Percentiles rank a stretch among this genome's conserved stretches.
phyloP scores from a whole-genome alignment of 371 early-diverging fungal genomes.

The Sporodiniella umbellata region DNA sequence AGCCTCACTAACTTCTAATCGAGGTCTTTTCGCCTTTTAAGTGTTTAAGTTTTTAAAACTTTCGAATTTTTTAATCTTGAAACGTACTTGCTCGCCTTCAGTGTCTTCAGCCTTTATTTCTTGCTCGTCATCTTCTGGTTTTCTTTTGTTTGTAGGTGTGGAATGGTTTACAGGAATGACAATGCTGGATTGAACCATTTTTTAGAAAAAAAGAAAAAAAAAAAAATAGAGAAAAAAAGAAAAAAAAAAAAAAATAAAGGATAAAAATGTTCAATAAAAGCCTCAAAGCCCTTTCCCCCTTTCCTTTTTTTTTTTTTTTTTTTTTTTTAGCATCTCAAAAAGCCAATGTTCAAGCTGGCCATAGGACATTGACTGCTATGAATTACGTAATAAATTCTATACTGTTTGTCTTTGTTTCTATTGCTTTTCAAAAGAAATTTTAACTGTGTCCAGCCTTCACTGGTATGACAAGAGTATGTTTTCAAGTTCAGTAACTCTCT shows the following conservation, averaged over 20 bases:
- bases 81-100: constrained; percentile 1
- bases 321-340: background rate
- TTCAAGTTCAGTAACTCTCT: no score
- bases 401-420: no score
- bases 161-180: constrained; percentile 4
- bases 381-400: no score
- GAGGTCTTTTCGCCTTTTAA: constrained; percentile 26
- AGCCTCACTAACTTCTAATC: constrained; percentile 23
- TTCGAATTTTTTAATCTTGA: background rate
- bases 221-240: background rate
- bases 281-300: no score
- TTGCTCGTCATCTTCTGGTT: background rate
- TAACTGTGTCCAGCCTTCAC: no score
- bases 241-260: background rate
- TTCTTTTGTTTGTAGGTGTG: background rate
- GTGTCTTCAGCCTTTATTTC: background rate
- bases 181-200: constrained; percentile 18
- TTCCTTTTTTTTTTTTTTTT: background rate
- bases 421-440: no score
- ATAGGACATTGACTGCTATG: no score
- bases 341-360: background rate
- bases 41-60: background rate
- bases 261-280: no score
- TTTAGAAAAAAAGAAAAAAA: background rate
- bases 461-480: no score